Evolutionary conservation across 2,329 filamentous ascomycete genomes (phyloP).

Genomic region (Pseudocercospora fuligena): DNA sequence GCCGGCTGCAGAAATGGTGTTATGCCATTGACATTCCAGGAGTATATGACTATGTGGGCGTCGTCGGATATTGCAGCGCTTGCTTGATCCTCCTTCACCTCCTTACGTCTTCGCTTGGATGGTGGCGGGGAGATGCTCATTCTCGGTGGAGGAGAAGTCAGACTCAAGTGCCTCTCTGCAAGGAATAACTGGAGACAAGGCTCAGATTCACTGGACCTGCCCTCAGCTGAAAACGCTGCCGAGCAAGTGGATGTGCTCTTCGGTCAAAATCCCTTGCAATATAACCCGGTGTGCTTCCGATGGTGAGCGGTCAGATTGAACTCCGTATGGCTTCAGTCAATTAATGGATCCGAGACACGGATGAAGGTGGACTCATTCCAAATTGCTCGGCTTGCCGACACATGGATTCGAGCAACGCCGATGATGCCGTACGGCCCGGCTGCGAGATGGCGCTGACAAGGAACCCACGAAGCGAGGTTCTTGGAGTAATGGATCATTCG

Average conservation of each 20-base stretch:
- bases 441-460: not conserved
- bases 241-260: not conserved
- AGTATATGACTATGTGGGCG: conserved; percentile 46
- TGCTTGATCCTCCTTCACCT: not conserved
- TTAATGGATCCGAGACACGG: not conserved
- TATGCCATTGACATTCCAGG: conserved; percentile 58
- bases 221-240: not conserved
- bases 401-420: not conserved
- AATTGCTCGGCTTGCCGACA: conserved; percentile 12
- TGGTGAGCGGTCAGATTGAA: no score
- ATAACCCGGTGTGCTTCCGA: not conserved
- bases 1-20: conserved; percentile 47
- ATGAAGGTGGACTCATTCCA: not conserved
- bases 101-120: conserved; percentile 31
- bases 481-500: not conserved
- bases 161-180: not conserved
- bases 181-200: not conserved
- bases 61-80: not conserved
- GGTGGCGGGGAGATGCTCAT: conserved; percentile 40
- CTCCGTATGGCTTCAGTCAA: not conserved
- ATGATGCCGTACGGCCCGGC: not conserved
- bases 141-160: not conserved
- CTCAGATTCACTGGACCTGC: not conserved
- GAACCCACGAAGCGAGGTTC: not conserved
- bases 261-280: not conserved